These are phyloP conservation scores for Cladosporium cucumerinum DNA, from an alignment of 2,329 filamentous ascomycete species.

Conservation along the genomic window DNA sequence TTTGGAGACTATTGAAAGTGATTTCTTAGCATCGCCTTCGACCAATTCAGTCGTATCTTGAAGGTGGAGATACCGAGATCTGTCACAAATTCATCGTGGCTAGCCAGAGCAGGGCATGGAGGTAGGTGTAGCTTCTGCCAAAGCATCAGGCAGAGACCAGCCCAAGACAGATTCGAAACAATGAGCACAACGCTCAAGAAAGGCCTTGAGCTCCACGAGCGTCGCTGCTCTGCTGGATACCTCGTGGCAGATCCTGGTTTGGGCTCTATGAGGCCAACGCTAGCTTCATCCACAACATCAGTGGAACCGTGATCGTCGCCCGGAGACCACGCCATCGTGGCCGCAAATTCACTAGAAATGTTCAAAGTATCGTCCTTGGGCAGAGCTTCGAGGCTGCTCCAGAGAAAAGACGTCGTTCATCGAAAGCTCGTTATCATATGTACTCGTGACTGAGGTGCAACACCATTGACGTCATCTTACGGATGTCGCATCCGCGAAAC, in stretches of 20 bases:
- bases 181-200: background rate
- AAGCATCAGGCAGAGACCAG: background rate
- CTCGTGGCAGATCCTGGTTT: background rate
- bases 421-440: background rate
- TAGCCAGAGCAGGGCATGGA: background rate
- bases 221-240: background rate
- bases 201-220: background rate
- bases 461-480: conserved; percentile 1
- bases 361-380: no score
- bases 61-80: background rate
- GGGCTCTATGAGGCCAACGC: background rate
- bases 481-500: background rate
- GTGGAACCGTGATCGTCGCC: background rate
- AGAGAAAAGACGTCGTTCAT: background rate
- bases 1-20: background rate
- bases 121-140: background rate
- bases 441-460: background rate
- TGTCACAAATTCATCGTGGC: background rate
- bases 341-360: background rate
- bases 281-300: background rate
- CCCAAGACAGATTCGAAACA: background rate
- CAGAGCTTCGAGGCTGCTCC: background rate
- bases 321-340: background rate
- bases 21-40: background rate
- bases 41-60: background rate